Evolutionary conservation across 208 protist genomes (phyloP), one percentile per base, ranked within the genome.

Genomic region (Leishmania turanica): DNA sequence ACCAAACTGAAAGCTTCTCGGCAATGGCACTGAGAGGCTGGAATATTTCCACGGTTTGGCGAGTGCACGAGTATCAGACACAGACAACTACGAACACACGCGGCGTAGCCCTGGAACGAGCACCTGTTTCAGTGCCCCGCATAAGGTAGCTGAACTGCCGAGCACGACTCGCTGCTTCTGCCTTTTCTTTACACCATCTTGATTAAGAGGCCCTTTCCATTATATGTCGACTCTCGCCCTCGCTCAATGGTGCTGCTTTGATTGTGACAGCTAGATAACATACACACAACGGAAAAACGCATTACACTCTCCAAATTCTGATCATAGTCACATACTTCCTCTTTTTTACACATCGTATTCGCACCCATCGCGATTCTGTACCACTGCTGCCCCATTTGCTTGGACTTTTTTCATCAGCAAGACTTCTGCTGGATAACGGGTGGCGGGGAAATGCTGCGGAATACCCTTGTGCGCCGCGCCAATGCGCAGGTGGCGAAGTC

Each of bases 401-500:
- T 53, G 45, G 24, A 54, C 27, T 31, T 73, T 54, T 73, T 27
- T 73, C 9, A 73, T 73, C 69, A 73, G 69, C 17, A 19, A 73
- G 51, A 54, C 69, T 19, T 73, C 69, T 73, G 42, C 69, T 34
- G 45, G 69, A 73, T 45, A 79, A 74, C 53, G 31, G 45, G 53
- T 69, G n/a, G 45, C 15, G 24, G 34, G 37, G 15, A 82, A 66
- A 91, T 91, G 88, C 77, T 91, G 66, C 88, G 88, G 40, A 80
- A 77, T 60, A 84, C 88, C 51, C 76, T 91, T 40, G 74, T 86
- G 45, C 82, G 85, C 62, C 81, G 77, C 76, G 84, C 62, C 66
- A 79, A 84, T 81, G 85, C 76, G 60, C 60, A 70, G 51, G 62
- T 81, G n/a, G 78, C 56, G 11, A 83, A 79, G 40, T 56, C 81